Base-by-base conservation (phyloP, 352 stramenopile genomes). In the Globisporangium takayamanum region DNA sequence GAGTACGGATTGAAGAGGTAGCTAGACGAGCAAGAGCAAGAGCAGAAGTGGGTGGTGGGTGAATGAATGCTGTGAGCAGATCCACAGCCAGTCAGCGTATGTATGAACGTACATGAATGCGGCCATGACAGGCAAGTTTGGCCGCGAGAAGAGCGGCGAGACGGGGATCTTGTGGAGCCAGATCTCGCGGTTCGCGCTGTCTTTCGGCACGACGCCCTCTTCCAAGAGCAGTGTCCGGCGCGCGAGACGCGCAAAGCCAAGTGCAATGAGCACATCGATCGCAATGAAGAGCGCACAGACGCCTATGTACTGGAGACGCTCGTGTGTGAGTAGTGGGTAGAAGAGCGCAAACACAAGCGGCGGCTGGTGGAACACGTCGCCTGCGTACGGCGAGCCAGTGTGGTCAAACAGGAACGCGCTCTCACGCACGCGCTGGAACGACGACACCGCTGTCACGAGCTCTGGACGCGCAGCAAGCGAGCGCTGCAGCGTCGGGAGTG, bases 291-390 rank as follows among this genome's bases (percentile, higher is more conserved):
- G 14, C 20, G 51, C 58, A 28, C 76, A 83, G 33, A 39, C 36
- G 0, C 63, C 46, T 12, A 65, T 26, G 50, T 78, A 80, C 57
- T 78, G 65, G 0, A 78, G 26, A 22, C 16, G 52, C 0, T 26
- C 33, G 14, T 18, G 1, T 2, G 72, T 55, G 1, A 73, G 37
- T 12, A 62, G 22, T 16, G 73, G 74, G 59, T 87, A 87, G 46
- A 89, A 73, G 50, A 82, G 60, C 22, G 77, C 75, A 53, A 92
- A 88, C 30, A 91, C 69, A 39, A 94, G 76, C 60, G 81, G 78
- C 33, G 82, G 80, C 66, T 94, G 84, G 63, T 94, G 84, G 68
- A 88, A 94, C 39, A 84, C 73, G 66, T 94, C 84, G 33, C 82
- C 84, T 0, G 78, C 64, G 64, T 94, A 94, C 18, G 84, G 80